Percentiles rank a stretch among this genome's conserved stretches.
These are phyloP conservation scores for Ensete ventricosum DNA, from an alignment of 176 grass and related monocot genomes.

Conservation along the genomic window DNA sequence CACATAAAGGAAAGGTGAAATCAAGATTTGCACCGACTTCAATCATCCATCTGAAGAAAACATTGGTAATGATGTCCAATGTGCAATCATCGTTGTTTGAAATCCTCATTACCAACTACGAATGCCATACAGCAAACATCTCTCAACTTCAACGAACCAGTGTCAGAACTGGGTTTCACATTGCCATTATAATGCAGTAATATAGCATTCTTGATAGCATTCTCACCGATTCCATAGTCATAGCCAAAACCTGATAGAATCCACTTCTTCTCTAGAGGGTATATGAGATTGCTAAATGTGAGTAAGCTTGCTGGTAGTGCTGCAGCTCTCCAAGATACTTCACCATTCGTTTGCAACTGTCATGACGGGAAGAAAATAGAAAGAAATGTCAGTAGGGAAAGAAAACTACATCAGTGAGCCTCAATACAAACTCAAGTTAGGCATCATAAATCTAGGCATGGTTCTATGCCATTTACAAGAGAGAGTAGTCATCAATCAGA, in stretches of 20 bases:
- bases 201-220: constrained; percentile 31
- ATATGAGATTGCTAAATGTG: constrained; percentile 62
- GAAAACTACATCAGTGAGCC: neutral
- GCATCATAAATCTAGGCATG: too few relatives aligned
- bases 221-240: constrained; percentile 51
- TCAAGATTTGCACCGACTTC: too few relatives aligned
- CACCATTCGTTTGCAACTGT: constrained; percentile 52
- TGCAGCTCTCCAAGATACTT: constrained; percentile 52
- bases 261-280: constrained; percentile 59
- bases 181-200: constrained; percentile 87
- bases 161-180: constrained; percentile 57
- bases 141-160: too few relatives aligned
- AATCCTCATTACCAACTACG: too few relatives aligned
- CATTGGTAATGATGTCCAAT: too few relatives aligned
- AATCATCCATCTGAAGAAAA: too few relatives aligned
- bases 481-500: too few relatives aligned
- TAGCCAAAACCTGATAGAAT: constrained; percentile 69
- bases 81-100: too few relatives aligned
- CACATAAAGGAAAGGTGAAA: too few relatives aligned
- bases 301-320: constrained; percentile 84
- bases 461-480: too few relatives aligned
- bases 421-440: neutral
- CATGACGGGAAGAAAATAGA: neutral
- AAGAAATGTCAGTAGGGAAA: neutral
- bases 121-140: too few relatives aligned